Evolutionary conservation across 2,329 filamentous ascomycete genomes (phyloP), one percentile per base, ranked within the genome.

Genomic region (Colletotrichum theobromicola): DNA sequence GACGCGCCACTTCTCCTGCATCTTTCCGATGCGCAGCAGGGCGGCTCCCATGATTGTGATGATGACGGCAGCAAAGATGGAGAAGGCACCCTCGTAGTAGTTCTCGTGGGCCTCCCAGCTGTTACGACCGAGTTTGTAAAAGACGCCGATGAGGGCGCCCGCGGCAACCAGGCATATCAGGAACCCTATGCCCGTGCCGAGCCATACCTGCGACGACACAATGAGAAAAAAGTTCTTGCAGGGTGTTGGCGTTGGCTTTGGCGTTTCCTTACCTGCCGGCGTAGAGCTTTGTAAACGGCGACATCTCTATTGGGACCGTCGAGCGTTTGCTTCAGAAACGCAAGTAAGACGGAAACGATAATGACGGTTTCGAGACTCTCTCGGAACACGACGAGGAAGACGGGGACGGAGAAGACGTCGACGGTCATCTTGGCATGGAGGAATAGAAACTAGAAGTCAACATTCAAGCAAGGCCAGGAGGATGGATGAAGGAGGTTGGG

Each of bases 361-460:
- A 98, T 95, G 80, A 90, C 93, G 1, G 93, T 94, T 87, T 98
- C 95, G 62, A 98, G 87, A 55, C 92, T 92, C 85, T 98, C 95
- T 81, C 95, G 92, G 82, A 98, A 97, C 85, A 94, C 93, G 82
- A 98, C 94, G 86, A 98, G 96, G 87, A 98, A 98, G 70, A 98
- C 91, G 77, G 93, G 94, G 26, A 95, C 91, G 76, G 93, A 90
- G 83, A 95, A 95, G 72, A 95, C 92, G 81, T 93, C 90, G 75
- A 89, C 88, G 82, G 93, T 92, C 86, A 90, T 92, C 35, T 62
- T 62, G 32, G 60, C 34, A 26, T 28, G 60, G 26, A 57, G 30
- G 28, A 24, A 46, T 16, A 28, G 53, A 68, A 21, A 26, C 46
- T n/a, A 62, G 37, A n/a, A 30, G 21, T 9, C 46, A 74, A 70